These are phyloP conservation scores for Colletotrichum lini DNA, from an alignment of 2,329 filamentous ascomycete genomes.

Conservation along the genomic window DNA sequence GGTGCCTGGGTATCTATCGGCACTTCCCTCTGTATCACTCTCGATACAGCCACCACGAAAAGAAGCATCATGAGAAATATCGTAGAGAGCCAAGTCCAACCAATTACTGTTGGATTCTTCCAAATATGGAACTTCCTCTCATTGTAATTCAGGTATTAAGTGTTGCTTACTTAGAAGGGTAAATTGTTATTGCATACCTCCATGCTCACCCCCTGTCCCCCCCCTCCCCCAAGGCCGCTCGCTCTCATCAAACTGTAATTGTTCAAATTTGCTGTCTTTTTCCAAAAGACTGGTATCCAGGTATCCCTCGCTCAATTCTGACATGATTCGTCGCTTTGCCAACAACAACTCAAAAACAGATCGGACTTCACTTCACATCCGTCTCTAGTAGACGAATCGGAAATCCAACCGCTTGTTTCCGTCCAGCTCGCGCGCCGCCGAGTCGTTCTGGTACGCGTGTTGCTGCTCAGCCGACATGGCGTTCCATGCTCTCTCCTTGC, in stretches of 20 bases:
- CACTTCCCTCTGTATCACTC: too few relatives aligned
- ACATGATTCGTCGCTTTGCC: background rate
- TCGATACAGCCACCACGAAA: too few relatives aligned
- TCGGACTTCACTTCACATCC: background rate
- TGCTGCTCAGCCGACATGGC: slow-evolving; percentile 57
- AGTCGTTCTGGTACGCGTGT: slow-evolving; percentile 51
- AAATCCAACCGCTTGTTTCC: slow-evolving; percentile 59
- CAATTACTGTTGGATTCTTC: background rate
- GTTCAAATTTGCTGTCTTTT: slow-evolving; percentile 2
- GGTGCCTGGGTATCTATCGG: too few relatives aligned
- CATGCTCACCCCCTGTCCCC: background rate
- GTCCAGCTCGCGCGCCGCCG: slow-evolving; percentile 59
- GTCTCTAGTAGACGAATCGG: slow-evolving; percentile 35
- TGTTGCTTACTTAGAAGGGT: slow-evolving; percentile 8
- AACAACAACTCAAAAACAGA: background rate
- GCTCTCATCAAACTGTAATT: background rate
- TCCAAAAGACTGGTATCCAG: slow-evolving; percentile 11
- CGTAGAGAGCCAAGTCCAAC: background rate
- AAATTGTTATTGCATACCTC: slow-evolving; percentile 10
- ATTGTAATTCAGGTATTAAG: background rate
- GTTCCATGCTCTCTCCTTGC: slow-evolving; percentile 56
- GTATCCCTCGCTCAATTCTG: background rate
- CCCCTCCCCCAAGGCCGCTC: background rate
- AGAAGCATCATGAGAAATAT: background rate
- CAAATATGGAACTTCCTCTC: background rate